Evolutionary conservation across 1,139 yeast genomes (phyloP).

Genomic region (Debaryomyces sp.): DNA sequence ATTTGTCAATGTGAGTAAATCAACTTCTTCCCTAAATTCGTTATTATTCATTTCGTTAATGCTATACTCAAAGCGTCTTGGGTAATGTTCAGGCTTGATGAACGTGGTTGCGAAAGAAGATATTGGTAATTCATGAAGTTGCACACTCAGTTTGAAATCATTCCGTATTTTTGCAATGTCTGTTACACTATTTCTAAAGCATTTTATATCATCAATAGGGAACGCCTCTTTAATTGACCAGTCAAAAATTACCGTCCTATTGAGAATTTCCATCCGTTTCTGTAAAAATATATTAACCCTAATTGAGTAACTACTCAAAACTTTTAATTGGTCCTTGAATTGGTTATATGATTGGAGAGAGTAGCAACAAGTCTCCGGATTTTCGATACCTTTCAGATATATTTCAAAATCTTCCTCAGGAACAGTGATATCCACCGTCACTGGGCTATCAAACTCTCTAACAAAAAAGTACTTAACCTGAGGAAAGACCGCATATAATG

Average conservation of each 20-base stretch:
- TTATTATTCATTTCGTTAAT: not conserved
- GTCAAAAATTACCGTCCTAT: conserved; percentile 33
- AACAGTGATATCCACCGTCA: conserved; percentile 43
- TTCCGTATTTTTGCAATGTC: conserved; percentile 29
- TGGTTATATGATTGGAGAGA: conserved; percentile 21
- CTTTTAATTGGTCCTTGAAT: conserved; percentile 24
- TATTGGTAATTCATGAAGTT: conserved; percentile 30
- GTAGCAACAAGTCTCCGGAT: conserved; percentile 17
- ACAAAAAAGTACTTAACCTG: conserved; percentile 45
- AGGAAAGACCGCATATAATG: conserved; percentile 41
- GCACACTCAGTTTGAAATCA: conserved; percentile 27
- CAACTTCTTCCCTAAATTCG: conserved; percentile 2
- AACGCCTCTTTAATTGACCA: conserved; percentile 24
- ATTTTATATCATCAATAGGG: conserved; percentile 33
- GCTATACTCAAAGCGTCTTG: conserved; percentile 14
- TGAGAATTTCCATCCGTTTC: conserved; percentile 26
- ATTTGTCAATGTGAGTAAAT: conserved; percentile 5
- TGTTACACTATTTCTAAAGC: conserved; percentile 31
- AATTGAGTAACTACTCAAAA: conserved; percentile 34
- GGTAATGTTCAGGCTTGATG: conserved; percentile 38
- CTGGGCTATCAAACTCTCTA: conserved; percentile 47
- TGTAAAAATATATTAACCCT: conserved; percentile 36
- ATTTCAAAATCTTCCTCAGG: conserved; percentile 29
- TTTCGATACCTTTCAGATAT: conserved; percentile 23
- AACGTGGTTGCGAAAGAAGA: conserved; percentile 29